Conservation (phyloP, 495 filamentous ascomycete species). For the Cercophora newfieldiana region DNA sequence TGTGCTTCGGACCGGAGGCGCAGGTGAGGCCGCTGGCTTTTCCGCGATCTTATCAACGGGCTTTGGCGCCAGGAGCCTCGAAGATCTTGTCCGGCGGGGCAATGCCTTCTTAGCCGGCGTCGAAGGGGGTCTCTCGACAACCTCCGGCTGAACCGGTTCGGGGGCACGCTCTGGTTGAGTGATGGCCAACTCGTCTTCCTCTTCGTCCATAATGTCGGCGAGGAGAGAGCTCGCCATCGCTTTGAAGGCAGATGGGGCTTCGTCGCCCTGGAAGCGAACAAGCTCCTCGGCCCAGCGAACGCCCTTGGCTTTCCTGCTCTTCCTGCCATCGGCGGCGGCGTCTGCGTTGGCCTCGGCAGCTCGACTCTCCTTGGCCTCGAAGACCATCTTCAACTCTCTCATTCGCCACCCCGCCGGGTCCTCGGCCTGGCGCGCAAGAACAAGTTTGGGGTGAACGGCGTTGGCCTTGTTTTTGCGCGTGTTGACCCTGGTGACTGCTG, state of each 20-base stretch:
- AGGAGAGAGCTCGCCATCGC: constrained; percentile 23
- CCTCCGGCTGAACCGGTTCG: neutral
- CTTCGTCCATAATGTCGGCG: constrained; percentile 20
- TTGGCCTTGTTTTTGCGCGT: constrained; percentile 58
- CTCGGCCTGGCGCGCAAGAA: constrained; percentile 31
- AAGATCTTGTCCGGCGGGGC: constrained; percentile 23
- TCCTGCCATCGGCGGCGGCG: neutral
- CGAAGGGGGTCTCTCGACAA: neutral
- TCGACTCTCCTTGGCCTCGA: constrained; percentile 28
- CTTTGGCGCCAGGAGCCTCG: constrained; percentile 24
- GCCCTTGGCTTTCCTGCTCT: constrained; percentile 24
- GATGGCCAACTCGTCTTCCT: constrained; percentile 17
- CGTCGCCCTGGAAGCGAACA: constrained; percentile 28
- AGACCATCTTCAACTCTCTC: constrained; percentile 33
- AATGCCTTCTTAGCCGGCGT: constrained; percentile 12
- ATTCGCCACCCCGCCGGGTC: constrained; percentile 29
- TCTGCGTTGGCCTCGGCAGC: neutral
- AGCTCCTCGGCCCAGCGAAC: constrained; percentile 35
- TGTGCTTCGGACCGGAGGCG: constrained; percentile 1
- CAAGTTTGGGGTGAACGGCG: constrained; percentile 30
- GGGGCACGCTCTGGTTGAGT: neutral
- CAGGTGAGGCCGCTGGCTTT: constrained; percentile 2
- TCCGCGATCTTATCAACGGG: constrained; percentile 22
- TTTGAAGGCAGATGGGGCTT: constrained; percentile 11
- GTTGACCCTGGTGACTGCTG: constrained; percentile 48